Conservation (phyloP, 2,329 filamentous ascomycete species). For the Chaetothyriales sp. region DNA sequence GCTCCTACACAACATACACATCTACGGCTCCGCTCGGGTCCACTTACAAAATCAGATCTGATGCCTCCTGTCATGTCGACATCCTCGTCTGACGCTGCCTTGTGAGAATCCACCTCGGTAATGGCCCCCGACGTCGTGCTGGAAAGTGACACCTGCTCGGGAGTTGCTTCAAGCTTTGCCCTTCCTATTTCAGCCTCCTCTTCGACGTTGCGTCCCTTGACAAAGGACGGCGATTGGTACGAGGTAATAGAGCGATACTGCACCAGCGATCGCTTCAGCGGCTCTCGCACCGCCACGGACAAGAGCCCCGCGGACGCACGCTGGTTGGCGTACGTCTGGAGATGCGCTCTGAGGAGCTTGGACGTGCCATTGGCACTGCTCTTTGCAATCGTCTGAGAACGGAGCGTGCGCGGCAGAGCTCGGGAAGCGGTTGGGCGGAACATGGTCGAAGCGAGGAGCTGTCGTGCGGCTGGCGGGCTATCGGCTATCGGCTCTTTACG, state of each 20-base stretch:
- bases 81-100: constrained; percentile 25
- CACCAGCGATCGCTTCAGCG: constrained; percentile 35
- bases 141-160: constrained; percentile 45
- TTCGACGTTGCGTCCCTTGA: constrained; percentile 21
- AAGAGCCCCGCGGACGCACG: constrained; percentile 25
- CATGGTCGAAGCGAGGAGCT: constrained; percentile 26
- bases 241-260: constrained; percentile 30
- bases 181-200: constrained; percentile 39
- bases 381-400: constrained; percentile 10
- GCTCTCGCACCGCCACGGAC: constrained; percentile 32
- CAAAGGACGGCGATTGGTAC: constrained; percentile 11
- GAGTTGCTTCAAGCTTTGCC: constrained; percentile 46
- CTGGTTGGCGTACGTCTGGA: constrained; percentile 29
- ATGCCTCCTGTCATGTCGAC: constrained; percentile 40
- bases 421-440: constrained; percentile 33
- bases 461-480: no score
- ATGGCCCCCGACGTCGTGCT: constrained; percentile 44
- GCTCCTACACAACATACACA: not conserved
- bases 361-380: constrained; percentile 23
- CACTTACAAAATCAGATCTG: constrained; percentile 45
- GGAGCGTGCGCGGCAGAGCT: constrained; percentile 29
- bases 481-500: constrained; percentile 22
- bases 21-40: not conserved
- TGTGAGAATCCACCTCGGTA: constrained; percentile 24
- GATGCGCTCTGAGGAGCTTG: constrained; percentile 28